phyloP scores from a whole-genome alignment of 768 basidiomycete species.

The Boletales sp. region DNA sequence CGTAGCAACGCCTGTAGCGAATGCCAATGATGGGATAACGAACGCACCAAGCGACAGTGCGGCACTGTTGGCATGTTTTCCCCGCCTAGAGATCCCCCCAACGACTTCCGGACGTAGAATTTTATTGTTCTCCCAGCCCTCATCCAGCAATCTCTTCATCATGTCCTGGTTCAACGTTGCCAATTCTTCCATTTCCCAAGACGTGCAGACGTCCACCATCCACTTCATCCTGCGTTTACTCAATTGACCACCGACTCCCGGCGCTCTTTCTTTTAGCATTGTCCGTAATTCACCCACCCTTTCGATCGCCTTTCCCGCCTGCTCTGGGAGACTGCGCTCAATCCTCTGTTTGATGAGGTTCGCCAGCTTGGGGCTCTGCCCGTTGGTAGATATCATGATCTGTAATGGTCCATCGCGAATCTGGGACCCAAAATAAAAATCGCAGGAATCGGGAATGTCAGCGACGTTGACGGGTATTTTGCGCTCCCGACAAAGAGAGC shows the following conservation, averaged over 20 bases:
- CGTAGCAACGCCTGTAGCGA: conserved; percentile 42
- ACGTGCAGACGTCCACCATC: conserved; percentile 85
- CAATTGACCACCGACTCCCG: conserved; percentile 75
- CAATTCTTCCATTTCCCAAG: conserved; percentile 83
- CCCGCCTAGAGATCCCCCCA: conserved; percentile 24
- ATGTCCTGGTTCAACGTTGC: conserved; percentile 59
- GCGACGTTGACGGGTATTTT: conserved; percentile 92
- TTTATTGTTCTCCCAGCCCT: conserved; percentile 76
- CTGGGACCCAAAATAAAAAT: conserved; percentile 97
- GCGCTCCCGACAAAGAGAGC: conserved; percentile 56
- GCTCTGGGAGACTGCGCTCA: conserved; percentile 61
- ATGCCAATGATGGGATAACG: conserved; percentile 34
- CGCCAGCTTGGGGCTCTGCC: conserved; percentile 88
- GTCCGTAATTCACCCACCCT: conserved; percentile 72
- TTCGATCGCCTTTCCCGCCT: conserved; percentile 74
- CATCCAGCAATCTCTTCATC: conserved; percentile 66
- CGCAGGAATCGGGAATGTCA: conserved; percentile 92
- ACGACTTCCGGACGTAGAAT: conserved; percentile 46
- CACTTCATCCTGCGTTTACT: conserved; percentile 85
- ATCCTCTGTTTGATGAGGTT: conserved; percentile 73
- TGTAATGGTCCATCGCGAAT: conserved; percentile 88
- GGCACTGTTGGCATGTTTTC: conserved; percentile 1
- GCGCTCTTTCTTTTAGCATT: conserved; percentile 73
- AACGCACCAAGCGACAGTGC: conserved; percentile 9
- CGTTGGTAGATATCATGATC: conserved; percentile 94